Evolutionary conservation across 495 filamentous ascomycete genomes (phyloP), one percentile per base, ranked within the genome.

Genomic region (Melanomma pulvis-pyrius): DNA sequence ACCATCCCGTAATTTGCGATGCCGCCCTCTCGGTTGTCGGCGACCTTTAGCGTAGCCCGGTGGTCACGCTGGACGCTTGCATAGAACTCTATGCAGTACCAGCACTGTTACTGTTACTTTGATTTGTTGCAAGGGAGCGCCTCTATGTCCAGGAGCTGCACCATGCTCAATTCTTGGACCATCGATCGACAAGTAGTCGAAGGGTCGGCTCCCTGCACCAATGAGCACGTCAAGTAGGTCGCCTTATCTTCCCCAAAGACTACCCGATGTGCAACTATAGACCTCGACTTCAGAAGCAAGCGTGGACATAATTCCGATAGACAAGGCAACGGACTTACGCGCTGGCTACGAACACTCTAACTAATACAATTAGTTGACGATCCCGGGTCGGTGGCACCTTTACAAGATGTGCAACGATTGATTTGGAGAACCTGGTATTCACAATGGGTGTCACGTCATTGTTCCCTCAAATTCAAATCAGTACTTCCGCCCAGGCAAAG

Each of bases 31-130:
- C 61, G 29, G 64, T 32, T 63, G 46, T 56, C 22, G 54, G 59
- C 44, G 46, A 57, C 59, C 54, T 41, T 17, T 61, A 25, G 55
- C 39, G 34, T 44, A 6, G 46, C 53, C 46, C 49, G 53, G 56
- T 30, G 64, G 63, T 67, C 60, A 63, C 63, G 48, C 68, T 57
- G 59, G 25, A 57, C 32, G 15, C 50, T 56, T 46, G 44, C 61
- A 46, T 61, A 17, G 26, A 26, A 24, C 34, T 67, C 19, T 24
- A 46, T 67, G 68, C 68, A 64, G 59, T 64, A 34, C 63, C 47
- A 63, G 55, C 25, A 28, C 36, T 46, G 30, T 39, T 60, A 53
- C 59, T 21, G 46, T 34, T 67, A 8, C 41, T 52, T 54, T 67
- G 29, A 67, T 67, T 71, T 41, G 64, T 67, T 57, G 26, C 59